Conservation (phyloP, 495 filamentous ascomycete species). For the Penicillium coffeae region DNA sequence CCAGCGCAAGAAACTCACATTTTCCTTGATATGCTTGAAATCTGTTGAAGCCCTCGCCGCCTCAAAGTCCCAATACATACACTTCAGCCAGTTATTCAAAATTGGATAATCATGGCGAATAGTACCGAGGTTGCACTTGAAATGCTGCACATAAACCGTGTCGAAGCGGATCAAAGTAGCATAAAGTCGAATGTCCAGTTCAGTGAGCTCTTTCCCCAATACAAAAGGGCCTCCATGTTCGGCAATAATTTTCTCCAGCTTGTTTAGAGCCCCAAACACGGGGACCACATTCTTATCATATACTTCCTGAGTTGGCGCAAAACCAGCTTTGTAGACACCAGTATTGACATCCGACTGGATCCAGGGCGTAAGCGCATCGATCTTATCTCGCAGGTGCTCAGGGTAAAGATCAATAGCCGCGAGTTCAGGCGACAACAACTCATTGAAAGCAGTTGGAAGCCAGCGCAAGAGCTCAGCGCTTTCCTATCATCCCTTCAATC, state of each 20-base stretch:
- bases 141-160: slow-evolving; percentile 52
- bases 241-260: slow-evolving; percentile 43
- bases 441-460: slow-evolving; percentile 47
- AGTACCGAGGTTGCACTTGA: slow-evolving; percentile 54
- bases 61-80: slow-evolving; percentile 47
- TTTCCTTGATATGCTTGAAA: slow-evolving; percentile 59
- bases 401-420: slow-evolving; percentile 46
- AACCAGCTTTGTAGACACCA: slow-evolving; percentile 56
- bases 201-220: slow-evolving; percentile 43
- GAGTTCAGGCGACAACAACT: slow-evolving; percentile 26
- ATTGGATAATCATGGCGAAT: slow-evolving; percentile 52
- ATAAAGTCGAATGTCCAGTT: slow-evolving; percentile 49
- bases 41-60: slow-evolving; percentile 52
- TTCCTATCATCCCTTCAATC: slow-evolving; percentile 26
- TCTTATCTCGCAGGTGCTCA: slow-evolving; percentile 29
- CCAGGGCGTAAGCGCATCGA: slow-evolving; percentile 44
- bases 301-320: slow-evolving; percentile 42
- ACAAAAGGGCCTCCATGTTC: slow-evolving; percentile 45
- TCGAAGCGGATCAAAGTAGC: slow-evolving; percentile 50
- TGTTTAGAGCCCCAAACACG: slow-evolving; percentile 51
- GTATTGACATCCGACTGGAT: slow-evolving; percentile 44
- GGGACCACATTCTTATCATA: slow-evolving; percentile 43
- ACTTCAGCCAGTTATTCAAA: slow-evolving; percentile 49
- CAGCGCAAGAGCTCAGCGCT: slow-evolving; percentile 49
- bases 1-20: slow-evolving; percentile 33